Evolutionary conservation across 371 early-diverging fungal species (phyloP).

Genomic region (Haplosporangium sp.): DNA sequence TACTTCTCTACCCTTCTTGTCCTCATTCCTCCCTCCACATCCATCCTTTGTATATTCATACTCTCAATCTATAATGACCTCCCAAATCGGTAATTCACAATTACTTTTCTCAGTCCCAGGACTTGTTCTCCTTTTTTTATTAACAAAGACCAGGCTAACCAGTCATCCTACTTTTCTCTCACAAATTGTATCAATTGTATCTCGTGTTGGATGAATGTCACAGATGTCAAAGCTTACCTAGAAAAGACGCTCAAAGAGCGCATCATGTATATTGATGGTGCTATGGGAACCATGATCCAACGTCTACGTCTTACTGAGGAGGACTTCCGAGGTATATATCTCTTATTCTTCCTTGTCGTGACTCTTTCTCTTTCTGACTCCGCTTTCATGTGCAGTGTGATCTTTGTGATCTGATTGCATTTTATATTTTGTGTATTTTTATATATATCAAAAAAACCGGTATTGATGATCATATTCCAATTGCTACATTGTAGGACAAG

Average conservation of each 20-base stretch:
- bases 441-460: neutral
- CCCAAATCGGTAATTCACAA: neutral
- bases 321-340: constrained; percentile 78
- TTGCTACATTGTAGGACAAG: constrained; percentile 62
- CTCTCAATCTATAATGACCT: neutral
- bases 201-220: too few species aligned
- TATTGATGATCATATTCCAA: neutral
- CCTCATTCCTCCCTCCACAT: neutral
- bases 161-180: too few species aligned
- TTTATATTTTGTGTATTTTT: neutral
- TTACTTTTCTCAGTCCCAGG: neutral
- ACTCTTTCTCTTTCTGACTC: constrained; percentile 9
- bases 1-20: neutral
- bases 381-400: too few species aligned
- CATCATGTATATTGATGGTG: constrained; percentile 95
- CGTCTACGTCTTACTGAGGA: constrained; percentile 81
- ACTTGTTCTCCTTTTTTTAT: neutral
- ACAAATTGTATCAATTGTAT: too few species aligned
- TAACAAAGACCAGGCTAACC: neutral
- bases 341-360: neutral
- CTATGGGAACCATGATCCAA: constrained; percentile 96
- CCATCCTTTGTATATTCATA: neutral
- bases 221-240: constrained; percentile 75
- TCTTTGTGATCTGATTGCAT: neutral
- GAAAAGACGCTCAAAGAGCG: constrained; percentile 79